Evolutionary conservation across 1,139 yeast genomes (phyloP).

Genomic region (Debaryomyces nepalensis): DNA sequence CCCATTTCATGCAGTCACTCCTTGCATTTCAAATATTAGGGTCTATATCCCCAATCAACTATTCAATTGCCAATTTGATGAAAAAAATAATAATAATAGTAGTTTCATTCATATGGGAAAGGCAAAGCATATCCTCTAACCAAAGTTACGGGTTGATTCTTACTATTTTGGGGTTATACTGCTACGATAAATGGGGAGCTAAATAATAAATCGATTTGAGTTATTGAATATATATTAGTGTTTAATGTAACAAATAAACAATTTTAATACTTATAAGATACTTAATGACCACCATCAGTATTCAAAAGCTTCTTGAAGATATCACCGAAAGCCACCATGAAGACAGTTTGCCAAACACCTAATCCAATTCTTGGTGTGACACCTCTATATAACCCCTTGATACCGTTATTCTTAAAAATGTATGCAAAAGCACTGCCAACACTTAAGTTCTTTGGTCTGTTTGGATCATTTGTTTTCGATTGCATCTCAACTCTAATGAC

Average conservation of each 20-base stretch:
- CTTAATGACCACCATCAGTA: slow-evolving; percentile 48
- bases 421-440: slow-evolving; percentile 81
- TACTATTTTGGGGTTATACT: slow-evolving; percentile 67
- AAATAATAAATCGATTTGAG: slow-evolving; percentile 6
- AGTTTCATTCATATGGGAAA: slow-evolving; percentile 81
- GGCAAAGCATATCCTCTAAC: slow-evolving; percentile 51
- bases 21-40: slow-evolving; percentile 91
- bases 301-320: slow-evolving; percentile 57
- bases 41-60: slow-evolving; percentile 82
- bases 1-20: slow-evolving; percentile 85
- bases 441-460: slow-evolving; percentile 89
- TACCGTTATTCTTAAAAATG: slow-evolving; percentile 80
- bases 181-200: slow-evolving; percentile 76
- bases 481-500: slow-evolving; percentile 98
- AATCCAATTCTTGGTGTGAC: slow-evolving; percentile 96
- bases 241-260: not conserved
- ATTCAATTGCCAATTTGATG: slow-evolving; percentile 86
- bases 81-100: slow-evolving; percentile 86
- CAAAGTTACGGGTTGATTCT: slow-evolving; percentile 75
- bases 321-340: slow-evolving; percentile 99
- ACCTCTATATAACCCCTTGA: slow-evolving; percentile 93
- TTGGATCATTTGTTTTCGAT: slow-evolving; percentile 88
- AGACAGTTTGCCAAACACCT: slow-evolving; percentile 97
- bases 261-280: no score
- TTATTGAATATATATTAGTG: slow-evolving; percentile 9